phyloP scores from a whole-genome alignment of 805 yeast genomes.

The Starmerella kuoi region DNA sequence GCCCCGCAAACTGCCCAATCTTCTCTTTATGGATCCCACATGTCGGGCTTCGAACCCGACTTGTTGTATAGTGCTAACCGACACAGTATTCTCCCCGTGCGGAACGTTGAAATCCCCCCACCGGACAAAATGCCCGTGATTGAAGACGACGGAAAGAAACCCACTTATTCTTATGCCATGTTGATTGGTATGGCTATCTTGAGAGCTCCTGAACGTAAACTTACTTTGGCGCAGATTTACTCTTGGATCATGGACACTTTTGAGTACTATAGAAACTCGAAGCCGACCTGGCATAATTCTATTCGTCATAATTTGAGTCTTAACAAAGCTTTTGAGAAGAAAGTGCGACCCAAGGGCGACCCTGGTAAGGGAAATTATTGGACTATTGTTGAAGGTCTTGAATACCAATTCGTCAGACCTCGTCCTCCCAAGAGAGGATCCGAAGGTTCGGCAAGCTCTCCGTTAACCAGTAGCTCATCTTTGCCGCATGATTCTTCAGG shows the following conservation, averaged over 20 bases:
- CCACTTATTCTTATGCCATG: constrained; percentile 90
- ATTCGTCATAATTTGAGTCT: constrained; percentile 87
- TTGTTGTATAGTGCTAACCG: background rate
- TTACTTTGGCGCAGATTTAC: constrained; percentile 76
- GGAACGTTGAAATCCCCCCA: constrained; percentile 13
- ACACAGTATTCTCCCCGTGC: background rate
- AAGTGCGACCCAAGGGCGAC: constrained; percentile 63
- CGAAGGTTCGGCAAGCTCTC: background rate
- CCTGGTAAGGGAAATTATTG: constrained; percentile 71
- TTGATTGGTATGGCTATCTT: constrained; percentile 86
- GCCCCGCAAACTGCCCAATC: background rate
- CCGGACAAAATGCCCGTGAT: constrained; percentile 32
- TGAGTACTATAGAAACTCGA: constrained; percentile 67
- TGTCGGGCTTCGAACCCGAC: background rate
- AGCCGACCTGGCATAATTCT: constrained; percentile 95
- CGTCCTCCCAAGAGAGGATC: constrained; percentile 11
- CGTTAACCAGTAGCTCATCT: background rate
- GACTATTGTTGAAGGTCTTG: constrained; percentile 77
- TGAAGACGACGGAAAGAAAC: constrained; percentile 54
- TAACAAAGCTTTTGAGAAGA: constrained; percentile 84
- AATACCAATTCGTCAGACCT: constrained; percentile 60
- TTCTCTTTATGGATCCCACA: background rate
- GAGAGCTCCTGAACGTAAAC: constrained; percentile 57
- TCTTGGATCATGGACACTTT: constrained; percentile 84
- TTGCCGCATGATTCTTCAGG: background rate